phyloP scores from a whole-genome alignment of 2,329 filamentous ascomycete species.

The Ustulina deusta region DNA sequence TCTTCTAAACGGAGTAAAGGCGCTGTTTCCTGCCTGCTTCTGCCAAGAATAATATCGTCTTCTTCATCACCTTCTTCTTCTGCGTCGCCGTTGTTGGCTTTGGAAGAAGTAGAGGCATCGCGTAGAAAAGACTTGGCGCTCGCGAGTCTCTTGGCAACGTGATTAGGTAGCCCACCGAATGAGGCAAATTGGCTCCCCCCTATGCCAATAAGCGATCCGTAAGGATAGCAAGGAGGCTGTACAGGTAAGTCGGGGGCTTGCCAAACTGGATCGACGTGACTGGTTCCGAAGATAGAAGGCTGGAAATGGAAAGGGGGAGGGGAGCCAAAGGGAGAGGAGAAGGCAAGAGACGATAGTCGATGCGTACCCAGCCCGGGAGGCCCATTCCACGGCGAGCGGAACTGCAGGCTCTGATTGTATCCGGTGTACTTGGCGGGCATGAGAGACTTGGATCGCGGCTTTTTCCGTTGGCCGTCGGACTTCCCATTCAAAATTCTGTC shows the following conservation, averaged over 20 bases:
- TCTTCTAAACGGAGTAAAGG: not conserved
- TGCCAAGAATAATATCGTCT: constrained; percentile 46
- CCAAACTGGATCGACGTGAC: constrained; percentile 55
- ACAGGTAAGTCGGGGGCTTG: constrained; percentile 48
- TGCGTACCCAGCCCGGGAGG: constrained; percentile 28
- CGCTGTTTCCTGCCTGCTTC: constrained; percentile 18
- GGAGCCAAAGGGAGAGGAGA: constrained; percentile 39
- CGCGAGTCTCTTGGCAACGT: constrained; percentile 34
- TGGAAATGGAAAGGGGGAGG: constrained; percentile 42
- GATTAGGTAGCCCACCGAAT: constrained; percentile 22
- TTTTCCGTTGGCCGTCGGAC: constrained; percentile 41
- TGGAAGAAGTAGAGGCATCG: constrained; percentile 18
- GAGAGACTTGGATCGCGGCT: constrained; percentile 36
- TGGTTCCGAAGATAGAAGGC: constrained; percentile 34
- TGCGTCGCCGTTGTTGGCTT: constrained; percentile 30
- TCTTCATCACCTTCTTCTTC: constrained; percentile 41
- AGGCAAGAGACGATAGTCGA: constrained; percentile 41
- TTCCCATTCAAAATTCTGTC: constrained; percentile 52
- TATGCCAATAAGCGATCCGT: constrained; percentile 29
- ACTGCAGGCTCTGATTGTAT: constrained; percentile 23
- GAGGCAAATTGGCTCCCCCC: constrained; percentile 27
- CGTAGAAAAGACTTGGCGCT: constrained; percentile 38
- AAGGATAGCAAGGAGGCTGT: constrained; percentile 32
- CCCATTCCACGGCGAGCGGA: constrained; percentile 27
- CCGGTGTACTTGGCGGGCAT: constrained; percentile 25